These are phyloP conservation scores for Oropetium thomaeum DNA, from an alignment of 176 grass and related monocot genomes.

Conservation along the genomic window DNA sequence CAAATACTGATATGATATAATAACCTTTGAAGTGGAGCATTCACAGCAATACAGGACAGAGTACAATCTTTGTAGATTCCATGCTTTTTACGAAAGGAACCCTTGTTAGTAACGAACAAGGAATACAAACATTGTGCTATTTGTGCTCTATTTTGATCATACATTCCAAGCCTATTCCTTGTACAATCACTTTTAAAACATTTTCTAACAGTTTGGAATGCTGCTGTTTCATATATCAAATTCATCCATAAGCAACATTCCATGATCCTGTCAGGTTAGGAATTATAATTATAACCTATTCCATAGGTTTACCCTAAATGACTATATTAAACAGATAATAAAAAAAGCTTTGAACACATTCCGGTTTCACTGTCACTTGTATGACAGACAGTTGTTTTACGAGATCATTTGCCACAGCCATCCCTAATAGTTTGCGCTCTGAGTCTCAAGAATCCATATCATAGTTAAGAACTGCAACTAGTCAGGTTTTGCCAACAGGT, in stretches of 20 bases:
- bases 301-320: neutral
- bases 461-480: neutral
- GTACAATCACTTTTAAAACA: neutral
- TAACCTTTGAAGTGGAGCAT: conserved; percentile 39
- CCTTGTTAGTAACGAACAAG: conserved; percentile 52
- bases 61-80: conserved; percentile 58
- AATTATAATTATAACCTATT: neutral
- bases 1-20: conserved; percentile 51
- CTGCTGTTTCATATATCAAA: neutral
- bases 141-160: conserved; percentile 20
- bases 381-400: neutral
- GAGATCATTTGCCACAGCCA: neutral
- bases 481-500: neutral
- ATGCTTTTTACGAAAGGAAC: conserved; percentile 49
- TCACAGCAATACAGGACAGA: conserved; percentile 57
- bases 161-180: conserved; percentile 1
- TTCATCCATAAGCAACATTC: neutral
- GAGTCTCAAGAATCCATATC: neutral
- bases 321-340: neutral
- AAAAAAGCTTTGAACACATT: neutral
- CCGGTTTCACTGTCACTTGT: neutral
- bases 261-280: neutral
- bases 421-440: neutral
- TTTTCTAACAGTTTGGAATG: conserved; percentile 9
- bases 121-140: conserved; percentile 21